Evolutionary conservation across 2,329 filamentous ascomycete genomes (phyloP), one percentile per base, ranked within the genome.

Genomic region (Sphaerulina musiva): DNA sequence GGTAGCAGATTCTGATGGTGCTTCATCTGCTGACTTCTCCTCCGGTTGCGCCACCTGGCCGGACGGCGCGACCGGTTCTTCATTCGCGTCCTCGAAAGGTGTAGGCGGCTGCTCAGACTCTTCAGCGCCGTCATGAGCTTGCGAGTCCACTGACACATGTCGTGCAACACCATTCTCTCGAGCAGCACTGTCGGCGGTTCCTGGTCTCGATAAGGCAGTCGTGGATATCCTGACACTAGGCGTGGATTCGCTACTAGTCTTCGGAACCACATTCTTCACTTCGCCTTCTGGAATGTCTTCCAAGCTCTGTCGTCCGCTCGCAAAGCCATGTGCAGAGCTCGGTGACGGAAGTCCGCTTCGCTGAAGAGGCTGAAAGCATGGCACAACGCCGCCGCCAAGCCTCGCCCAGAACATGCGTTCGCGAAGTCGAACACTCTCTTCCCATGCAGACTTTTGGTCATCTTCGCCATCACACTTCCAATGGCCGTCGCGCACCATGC

Each of bases 391-490:
- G 29, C 91, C 93, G 26, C 92, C 92, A 49, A 98, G 83, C 52
- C 93, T 82, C 48, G 88, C 83, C 93, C 93, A 98, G 69, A 98
- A 98, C 87, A 98, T 95, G 63, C 92, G 85, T 70, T 98, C 93
- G 48, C 93, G 80, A 46, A 97, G 73, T 31, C 86, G 82, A 9
- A 96, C 87, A 54, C 89, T 89, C 74, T 98, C 93, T 68, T 97
- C 92, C 93, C 93, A 98, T 0, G 90, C 89, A 29, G 83, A 82
- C 66, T 87, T 89, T 32, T 95, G 89, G 34, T 90, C 87, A 47
- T 93, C 89, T 39, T 86, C 82, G 53, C 87, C 87, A 45, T 91
- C 87, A 10, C 86, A 85, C 48, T 88, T 83, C 84, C 93, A 93
- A 65, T 95, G 87, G 2, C 93, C 93, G 64, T 96, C 92, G 62